phyloP scores from a whole-genome alignment of 2,329 filamentous ascomycete species.

The Dryadomyces quercivorus region DNA sequence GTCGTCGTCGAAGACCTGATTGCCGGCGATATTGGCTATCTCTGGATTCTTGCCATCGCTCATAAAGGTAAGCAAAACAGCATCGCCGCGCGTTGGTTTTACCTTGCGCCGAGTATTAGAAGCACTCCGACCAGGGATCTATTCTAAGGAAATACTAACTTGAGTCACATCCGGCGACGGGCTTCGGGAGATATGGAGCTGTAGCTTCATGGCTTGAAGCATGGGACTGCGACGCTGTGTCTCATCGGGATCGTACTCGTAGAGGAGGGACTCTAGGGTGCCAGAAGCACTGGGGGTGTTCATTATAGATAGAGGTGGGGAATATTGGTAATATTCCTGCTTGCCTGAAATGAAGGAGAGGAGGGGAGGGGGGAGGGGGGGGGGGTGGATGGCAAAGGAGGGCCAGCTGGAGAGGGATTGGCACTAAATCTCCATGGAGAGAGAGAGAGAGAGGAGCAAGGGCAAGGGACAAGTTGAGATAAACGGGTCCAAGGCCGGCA shows the following conservation, averaged over 20 bases:
- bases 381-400: background rate
- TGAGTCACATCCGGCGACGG: constrained; percentile 32
- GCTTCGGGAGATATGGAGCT: constrained; percentile 36
- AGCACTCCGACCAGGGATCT: constrained; percentile 27
- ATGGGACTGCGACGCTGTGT: constrained; percentile 28
- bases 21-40: constrained; percentile 45
- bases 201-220: constrained; percentile 24
- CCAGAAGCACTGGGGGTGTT: background rate
- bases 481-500: background rate
- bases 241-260: constrained; percentile 35
- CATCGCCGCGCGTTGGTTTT: constrained; percentile 47
- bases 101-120: constrained; percentile 42
- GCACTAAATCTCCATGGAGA: constrained; percentile 20
- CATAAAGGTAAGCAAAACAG: constrained; percentile 54
- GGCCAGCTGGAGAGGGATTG: background rate
- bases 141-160: constrained; percentile 23
- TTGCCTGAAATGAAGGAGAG: background rate
- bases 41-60: constrained; percentile 52
- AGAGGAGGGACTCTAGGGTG: constrained; percentile 17
- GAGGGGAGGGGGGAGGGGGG: background rate
- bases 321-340: background rate
- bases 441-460: background rate
- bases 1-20: constrained; percentile 29
- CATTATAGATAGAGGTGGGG: background rate
- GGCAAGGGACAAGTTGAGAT: background rate